Evolutionary conservation across 2,329 filamentous ascomycete genomes (phyloP).

Genomic region (Arthrobotrys sinensis): DNA sequence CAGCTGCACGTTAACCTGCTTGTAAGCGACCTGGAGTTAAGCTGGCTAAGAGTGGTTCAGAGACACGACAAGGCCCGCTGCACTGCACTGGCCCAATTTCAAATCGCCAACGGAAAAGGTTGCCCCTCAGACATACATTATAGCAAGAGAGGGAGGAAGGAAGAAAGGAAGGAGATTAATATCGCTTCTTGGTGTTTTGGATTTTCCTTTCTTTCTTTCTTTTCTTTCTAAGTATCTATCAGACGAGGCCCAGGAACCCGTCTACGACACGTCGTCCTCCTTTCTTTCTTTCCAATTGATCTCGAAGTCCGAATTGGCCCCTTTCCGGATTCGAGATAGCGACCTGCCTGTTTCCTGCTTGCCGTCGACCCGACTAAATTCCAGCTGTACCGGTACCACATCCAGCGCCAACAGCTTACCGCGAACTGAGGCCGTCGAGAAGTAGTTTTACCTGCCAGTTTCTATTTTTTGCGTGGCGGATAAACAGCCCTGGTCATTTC

Average conservation of each 20-base stretch:
- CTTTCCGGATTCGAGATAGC: conserved; percentile 27
- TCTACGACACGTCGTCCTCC: conserved; percentile 13
- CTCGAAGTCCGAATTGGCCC: neutral
- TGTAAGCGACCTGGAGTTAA: conserved; percentile 34
- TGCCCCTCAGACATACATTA: conserved; percentile 21
- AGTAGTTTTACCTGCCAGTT: conserved; percentile 40
- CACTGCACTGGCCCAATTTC: conserved; percentile 29
- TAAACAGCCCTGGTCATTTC: conserved; percentile 45
- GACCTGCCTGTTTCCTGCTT: neutral
- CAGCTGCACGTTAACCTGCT: conserved; percentile 22
- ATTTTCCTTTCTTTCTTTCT: neutral
- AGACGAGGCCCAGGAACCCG: conserved; percentile 15
- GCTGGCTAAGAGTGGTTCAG: conserved; percentile 26
- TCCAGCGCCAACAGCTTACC: conserved; percentile 24
- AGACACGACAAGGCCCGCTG: conserved; percentile 22
- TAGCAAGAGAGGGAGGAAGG: neutral
- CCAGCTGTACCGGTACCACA: conserved; percentile 5
- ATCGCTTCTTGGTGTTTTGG: conserved; percentile 1
- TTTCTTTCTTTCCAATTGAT: neutral
- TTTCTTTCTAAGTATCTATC: conserved; percentile 2
- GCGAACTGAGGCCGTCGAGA: conserved; percentile 16
- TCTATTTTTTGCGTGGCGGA: conserved; percentile 60
- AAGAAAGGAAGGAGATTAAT: neutral
- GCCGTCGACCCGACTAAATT: conserved; percentile 25
- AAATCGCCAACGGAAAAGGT: conserved; percentile 13